A percentile compares a stretch with the other conserved stretches of the same genome.
Conservation (phyloP, 2,329 filamentous ascomycete genomes). For the Fusarium sp. region DNA sequence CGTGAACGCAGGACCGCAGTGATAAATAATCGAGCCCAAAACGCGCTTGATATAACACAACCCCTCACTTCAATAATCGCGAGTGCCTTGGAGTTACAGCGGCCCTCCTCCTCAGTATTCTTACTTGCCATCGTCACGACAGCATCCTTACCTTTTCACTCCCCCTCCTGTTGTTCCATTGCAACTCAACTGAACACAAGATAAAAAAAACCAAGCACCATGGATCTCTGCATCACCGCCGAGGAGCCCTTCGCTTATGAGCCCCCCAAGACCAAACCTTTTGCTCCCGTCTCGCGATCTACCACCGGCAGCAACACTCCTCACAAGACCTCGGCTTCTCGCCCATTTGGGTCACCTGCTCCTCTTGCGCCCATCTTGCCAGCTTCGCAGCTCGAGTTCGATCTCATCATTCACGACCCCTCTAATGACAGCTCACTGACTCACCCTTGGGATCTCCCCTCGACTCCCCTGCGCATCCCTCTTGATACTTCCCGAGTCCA, state of each 20-base stretch:
- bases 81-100: background rate
- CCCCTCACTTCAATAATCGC: background rate
- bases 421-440: constrained; percentile 46
- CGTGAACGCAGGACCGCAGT: background rate
- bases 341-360: background rate
- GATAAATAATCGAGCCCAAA: background rate
- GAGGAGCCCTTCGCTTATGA: constrained; percentile 45
- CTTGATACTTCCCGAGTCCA: constrained; percentile 42
- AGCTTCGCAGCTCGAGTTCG: constrained; percentile 41
- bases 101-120: background rate
- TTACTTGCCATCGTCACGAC: constrained; percentile 1
- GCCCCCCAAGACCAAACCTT: constrained; percentile 39
- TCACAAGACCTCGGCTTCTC: constrained; percentile 20
- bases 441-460: constrained; percentile 46
- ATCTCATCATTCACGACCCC: constrained; percentile 43
- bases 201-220: constrained; percentile 1
- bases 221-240: constrained; percentile 49
- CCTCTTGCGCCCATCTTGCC: constrained; percentile 1
- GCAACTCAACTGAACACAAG: background rate
- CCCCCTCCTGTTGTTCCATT: constrained; percentile 3
- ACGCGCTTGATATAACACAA: background rate
- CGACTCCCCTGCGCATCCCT: constrained; percentile 32
- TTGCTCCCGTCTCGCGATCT: constrained; percentile 29
- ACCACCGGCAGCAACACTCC: constrained; percentile 9
- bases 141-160: background rate